Evolutionary conservation across 2,329 filamentous ascomycete species (phyloP).

Genomic region (Apiospora aurea): DNA sequence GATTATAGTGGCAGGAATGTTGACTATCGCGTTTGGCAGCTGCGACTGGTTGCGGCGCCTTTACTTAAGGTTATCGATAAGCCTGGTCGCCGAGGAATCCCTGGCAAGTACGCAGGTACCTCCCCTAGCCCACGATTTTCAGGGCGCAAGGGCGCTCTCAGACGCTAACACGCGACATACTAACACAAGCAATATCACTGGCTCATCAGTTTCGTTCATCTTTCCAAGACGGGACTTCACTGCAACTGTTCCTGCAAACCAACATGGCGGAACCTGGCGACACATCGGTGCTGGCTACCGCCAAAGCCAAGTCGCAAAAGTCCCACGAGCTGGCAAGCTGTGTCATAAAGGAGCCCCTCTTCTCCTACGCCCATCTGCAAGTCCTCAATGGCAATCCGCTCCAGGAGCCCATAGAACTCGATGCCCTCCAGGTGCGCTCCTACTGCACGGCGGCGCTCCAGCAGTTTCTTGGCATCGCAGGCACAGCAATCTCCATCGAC

Average conservation of each 20-base stretch:
- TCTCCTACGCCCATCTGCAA: constrained; percentile 64
- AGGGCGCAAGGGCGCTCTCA: background rate
- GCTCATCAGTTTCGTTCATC: background rate
- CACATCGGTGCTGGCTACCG: constrained; percentile 9
- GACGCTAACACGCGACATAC: background rate
- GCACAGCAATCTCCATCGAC: constrained; percentile 72
- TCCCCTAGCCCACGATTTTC: constrained; percentile 1
- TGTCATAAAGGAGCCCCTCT: constrained; percentile 59
- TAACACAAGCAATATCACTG: background rate
- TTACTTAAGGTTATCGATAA: constrained; percentile 20
- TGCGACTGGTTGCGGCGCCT: constrained; percentile 16
- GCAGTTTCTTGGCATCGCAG: constrained; percentile 75
- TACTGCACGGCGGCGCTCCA: constrained; percentile 69
- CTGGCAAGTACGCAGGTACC: constrained; percentile 2
- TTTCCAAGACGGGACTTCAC: background rate
- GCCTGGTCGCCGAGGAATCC: background rate
- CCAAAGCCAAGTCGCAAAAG: constrained; percentile 37
- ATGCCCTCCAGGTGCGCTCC: constrained; percentile 67
- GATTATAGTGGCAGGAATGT: constrained; percentile 15
- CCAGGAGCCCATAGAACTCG: constrained; percentile 48
- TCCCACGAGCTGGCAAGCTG: constrained; percentile 57
- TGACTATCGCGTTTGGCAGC: constrained; percentile 18
- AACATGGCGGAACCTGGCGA: constrained; percentile 21
- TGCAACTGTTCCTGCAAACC: background rate
- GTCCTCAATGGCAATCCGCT: constrained; percentile 46